phyloP scores from a whole-genome alignment of 1,284 basidiomycete genomes.

The Ganoderma lingzhi region DNA sequence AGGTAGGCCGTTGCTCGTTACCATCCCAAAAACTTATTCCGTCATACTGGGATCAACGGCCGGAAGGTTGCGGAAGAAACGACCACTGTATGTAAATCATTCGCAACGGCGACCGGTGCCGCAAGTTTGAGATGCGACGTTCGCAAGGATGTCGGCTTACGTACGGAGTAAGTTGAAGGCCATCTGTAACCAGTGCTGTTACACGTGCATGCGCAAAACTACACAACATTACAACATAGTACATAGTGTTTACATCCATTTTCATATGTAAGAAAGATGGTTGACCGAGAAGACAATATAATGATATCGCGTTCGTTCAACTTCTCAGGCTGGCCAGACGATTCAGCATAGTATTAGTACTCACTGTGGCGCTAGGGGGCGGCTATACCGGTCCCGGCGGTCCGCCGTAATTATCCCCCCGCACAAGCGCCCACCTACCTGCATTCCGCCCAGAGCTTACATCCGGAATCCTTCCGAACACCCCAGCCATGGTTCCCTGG shows the following conservation, averaged over 20 bases:
- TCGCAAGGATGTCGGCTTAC: not conserved
- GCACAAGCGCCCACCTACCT: not conserved
- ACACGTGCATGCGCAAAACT: not conserved
- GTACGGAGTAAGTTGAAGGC: not conserved
- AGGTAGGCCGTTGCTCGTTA: not conserved
- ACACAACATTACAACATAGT: not conserved
- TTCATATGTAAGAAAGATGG: not conserved
- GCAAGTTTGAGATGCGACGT: not conserved
- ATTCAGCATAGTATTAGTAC: too few species aligned
- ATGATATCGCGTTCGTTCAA: too few species aligned
- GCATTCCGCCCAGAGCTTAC: not conserved
- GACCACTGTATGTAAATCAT: not conserved
- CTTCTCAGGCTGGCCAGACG: too few species aligned
- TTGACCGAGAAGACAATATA: not conserved
- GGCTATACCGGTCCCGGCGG: too few species aligned
- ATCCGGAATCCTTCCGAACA: not conserved
- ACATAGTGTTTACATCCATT: not conserved
- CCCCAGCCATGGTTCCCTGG: conserved; percentile 64
- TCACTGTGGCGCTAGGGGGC: too few species aligned
- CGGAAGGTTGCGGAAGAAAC: not conserved
- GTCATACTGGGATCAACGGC: not conserved
- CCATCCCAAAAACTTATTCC: not conserved
- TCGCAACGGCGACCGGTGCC: not conserved
- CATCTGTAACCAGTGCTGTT: not conserved
- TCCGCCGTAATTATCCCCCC: not conserved